A percentile compares a stretch with the other conserved stretches of the same genome.
Conservation (phyloP, 306 rosid species). For the Begonia peltatifolia region DNA sequence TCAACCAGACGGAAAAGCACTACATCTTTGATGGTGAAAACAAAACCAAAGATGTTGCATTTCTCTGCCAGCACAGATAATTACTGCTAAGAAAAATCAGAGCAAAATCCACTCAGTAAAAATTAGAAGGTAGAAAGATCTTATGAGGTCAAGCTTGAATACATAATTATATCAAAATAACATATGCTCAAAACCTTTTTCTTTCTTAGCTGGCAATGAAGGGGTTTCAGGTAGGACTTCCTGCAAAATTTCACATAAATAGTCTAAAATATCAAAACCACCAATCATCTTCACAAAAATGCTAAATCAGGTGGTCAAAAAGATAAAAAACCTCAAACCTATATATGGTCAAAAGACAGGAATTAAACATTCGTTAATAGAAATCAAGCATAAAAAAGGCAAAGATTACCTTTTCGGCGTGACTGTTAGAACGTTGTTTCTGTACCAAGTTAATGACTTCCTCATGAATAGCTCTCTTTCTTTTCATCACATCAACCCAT, state of each 20-base stretch:
- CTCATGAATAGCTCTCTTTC: constrained; percentile 82
- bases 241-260: constrained; percentile 26
- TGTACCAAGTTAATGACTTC: constrained; percentile 50
- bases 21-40: too few relatives aligned
- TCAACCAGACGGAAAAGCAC: too few relatives aligned
- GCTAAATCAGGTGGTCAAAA: not conserved
- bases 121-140: constrained; percentile 13
- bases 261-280: constrained; percentile 1
- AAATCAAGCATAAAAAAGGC: not conserved
- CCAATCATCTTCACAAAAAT: too few relatives aligned
- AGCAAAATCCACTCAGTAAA: too few relatives aligned
- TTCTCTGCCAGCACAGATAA: too few relatives aligned
- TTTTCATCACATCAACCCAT: constrained; percentile 92
- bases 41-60: too few relatives aligned
- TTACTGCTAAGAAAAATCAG: too few relatives aligned
- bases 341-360: not conserved
- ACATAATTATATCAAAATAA: not conserved
- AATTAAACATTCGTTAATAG: not conserved
- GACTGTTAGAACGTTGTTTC: constrained; percentile 38
- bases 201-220: constrained; percentile 29
- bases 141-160: not conserved
- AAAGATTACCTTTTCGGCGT: constrained; percentile 30
- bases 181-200: constrained; percentile 34
- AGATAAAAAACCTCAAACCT: constrained; percentile 1
- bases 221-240: constrained; percentile 28